A percentile compares a stretch with the other conserved stretches of the same genome.
Conservation (phyloP, 148 eudicot species). For the Oxyria digyna region DNA sequence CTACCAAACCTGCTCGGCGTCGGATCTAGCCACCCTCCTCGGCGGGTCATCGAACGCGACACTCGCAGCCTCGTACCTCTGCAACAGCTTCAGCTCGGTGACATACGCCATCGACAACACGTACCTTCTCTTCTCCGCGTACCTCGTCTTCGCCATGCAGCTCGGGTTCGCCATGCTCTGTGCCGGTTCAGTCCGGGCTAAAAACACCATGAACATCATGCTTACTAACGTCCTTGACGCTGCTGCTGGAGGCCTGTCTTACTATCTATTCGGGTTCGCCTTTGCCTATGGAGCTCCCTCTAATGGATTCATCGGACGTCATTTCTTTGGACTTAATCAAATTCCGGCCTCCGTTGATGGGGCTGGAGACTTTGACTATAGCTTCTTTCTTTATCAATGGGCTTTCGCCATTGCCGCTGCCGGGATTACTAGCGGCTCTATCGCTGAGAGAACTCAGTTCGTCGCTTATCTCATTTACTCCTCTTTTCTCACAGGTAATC, state of each 20-base stretch:
- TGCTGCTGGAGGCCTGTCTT: constrained; percentile 34
- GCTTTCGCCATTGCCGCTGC: constrained; percentile 34
- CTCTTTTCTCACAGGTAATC: constrained; percentile 19
- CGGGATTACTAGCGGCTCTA: constrained; percentile 29
- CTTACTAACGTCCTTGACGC: constrained; percentile 55
- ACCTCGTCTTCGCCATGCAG: constrained; percentile 51
- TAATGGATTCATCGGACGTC: constrained; percentile 27
- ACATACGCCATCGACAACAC: constrained; percentile 39
- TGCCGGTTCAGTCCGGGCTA: constrained; percentile 52
- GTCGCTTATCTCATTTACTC: constrained; percentile 29
- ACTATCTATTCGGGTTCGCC: constrained; percentile 32
- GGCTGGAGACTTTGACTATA: constrained; percentile 13
- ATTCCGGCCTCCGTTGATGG: constrained; percentile 2
- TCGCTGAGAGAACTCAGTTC: constrained; percentile 32
- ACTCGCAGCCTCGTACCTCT: constrained; percentile 10
- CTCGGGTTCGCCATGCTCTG: constrained; percentile 56
- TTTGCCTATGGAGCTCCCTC: constrained; percentile 22
- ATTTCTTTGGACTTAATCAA: constrained; percentile 16
- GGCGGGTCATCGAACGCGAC: constrained; percentile 11
- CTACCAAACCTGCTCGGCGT: constrained; percentile 5
- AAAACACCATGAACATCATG: constrained; percentile 52
- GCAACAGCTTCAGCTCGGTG: constrained; percentile 8
- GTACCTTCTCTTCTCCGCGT: constrained; percentile 40
- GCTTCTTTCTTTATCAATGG: constrained; percentile 29
- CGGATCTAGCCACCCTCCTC: constrained; percentile 1